Percentiles rank a stretch among this genome's conserved stretches.
Evolutionary conservation across 306 rosid genomes (phyloP).

Genomic region (Gastrolobium villosum): DNA sequence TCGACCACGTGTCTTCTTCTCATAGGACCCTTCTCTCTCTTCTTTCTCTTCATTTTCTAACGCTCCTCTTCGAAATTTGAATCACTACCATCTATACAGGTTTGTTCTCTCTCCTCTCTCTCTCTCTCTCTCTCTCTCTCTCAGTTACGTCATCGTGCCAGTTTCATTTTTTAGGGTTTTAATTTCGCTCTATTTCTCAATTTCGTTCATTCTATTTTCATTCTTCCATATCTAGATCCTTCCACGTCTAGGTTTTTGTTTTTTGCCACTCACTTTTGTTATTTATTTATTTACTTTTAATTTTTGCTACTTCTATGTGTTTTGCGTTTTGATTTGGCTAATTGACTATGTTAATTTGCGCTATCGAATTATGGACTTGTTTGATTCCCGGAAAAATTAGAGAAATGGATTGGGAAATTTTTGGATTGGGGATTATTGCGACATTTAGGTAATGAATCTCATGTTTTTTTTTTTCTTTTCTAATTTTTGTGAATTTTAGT

Average conservation of each 20-base stretch:
- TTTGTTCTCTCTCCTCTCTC: slow-evolving; percentile 18
- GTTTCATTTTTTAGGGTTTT: slow-evolving; percentile 36
- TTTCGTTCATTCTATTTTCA: slow-evolving; percentile 28
- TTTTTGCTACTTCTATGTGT: not conserved
- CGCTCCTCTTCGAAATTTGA: not conserved
- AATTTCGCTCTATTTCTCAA: not conserved
- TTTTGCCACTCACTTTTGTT: not conserved
- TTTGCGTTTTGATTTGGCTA: not conserved
- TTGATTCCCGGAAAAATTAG: not conserved
- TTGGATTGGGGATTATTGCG: not conserved
- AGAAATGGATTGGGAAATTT: not conserved
- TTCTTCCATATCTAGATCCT: slow-evolving; percentile 30
- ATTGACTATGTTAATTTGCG: not conserved
- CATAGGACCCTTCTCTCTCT: not conserved
- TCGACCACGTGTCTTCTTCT: not conserved
- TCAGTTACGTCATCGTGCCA: not conserved
- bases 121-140: slow-evolving; percentile 30
- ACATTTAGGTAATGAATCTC: not conserved
- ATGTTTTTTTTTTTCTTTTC: not conserved
- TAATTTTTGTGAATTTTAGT: not conserved
- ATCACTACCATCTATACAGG: not conserved
- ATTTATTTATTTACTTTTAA: not conserved
- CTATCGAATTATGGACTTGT: not conserved
- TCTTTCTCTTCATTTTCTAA: not conserved
- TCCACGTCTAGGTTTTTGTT: slow-evolving; percentile 31